Evolutionary conservation across 2,329 filamentous ascomycete genomes (phyloP).

Genomic region (Penicillium sp.): DNA sequence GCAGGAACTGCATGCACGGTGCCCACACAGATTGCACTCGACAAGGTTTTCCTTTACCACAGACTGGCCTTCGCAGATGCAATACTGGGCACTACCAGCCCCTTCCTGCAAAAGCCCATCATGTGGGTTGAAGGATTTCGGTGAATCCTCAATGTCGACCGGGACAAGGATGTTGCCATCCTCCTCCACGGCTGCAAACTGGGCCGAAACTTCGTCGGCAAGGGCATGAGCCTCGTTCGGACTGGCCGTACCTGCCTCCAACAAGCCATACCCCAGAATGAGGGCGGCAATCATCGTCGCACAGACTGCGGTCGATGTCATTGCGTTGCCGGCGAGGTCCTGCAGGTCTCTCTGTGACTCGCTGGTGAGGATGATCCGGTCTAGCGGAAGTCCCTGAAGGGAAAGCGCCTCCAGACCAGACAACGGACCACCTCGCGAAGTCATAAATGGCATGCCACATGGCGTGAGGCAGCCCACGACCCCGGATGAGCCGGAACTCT

Average conservation of each 20-base stretch:
- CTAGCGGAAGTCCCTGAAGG: constrained; percentile 69
- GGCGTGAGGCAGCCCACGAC: constrained; percentile 71
- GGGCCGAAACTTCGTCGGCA: constrained; percentile 9
- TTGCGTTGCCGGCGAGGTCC: constrained; percentile 77
- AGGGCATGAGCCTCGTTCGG: background rate
- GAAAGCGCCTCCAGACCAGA: constrained; percentile 65
- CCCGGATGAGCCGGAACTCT: constrained; percentile 54
- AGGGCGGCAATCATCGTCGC: constrained; percentile 64
- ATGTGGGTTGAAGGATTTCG: constrained; percentile 14
- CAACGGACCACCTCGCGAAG: constrained; percentile 63
- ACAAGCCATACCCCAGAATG: constrained; percentile 44
- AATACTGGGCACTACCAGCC: constrained; percentile 52
- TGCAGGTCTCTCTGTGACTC: constrained; percentile 66
- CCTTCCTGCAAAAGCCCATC: constrained; percentile 29
- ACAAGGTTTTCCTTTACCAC: constrained; percentile 47
- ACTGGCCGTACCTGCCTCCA: constrained; percentile 27
- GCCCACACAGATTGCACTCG: constrained; percentile 56
- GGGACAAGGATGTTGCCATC: constrained; percentile 19
- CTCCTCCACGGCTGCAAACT: constrained; percentile 14
- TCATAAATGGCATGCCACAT: constrained; percentile 62
- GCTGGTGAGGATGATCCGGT: constrained; percentile 64
- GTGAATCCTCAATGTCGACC: constrained; percentile 18
- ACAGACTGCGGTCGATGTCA: constrained; percentile 74
- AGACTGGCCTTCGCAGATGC: constrained; percentile 59
- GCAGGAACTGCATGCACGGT: constrained; percentile 60